A percentile compares a stretch with the other conserved stretches of the same genome.
Conservation (phyloP, 495 filamentous ascomycete genomes). For the Acidiella bohemica region DNA sequence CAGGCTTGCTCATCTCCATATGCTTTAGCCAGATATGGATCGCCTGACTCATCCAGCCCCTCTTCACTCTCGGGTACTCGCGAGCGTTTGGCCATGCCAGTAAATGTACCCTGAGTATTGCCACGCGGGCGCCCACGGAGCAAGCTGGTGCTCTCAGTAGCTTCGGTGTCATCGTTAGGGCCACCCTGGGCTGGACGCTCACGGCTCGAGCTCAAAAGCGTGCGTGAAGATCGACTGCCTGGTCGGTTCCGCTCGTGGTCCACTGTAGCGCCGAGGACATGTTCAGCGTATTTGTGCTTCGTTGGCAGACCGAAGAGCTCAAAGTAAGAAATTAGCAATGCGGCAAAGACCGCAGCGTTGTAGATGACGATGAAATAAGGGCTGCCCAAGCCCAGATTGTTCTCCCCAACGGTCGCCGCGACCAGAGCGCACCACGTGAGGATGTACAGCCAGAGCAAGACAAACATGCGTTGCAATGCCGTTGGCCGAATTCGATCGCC, state of each 20-base stretch:
- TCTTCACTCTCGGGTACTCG: slow-evolving; percentile 33
- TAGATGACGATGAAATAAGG: slow-evolving; percentile 77
- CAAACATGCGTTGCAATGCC: slow-evolving; percentile 70
- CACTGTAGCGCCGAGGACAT: neutral
- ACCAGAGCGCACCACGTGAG: slow-evolving; percentile 61
- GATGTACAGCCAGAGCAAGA: slow-evolving; percentile 68
- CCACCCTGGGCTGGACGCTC: neutral
- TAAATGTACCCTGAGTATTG: slow-evolving; percentile 36
- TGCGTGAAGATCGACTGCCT: slow-evolving; percentile 20
- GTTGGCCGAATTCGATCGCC: slow-evolving; percentile 74
- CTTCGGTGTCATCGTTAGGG: slow-evolving; percentile 39
- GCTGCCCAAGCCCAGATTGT: slow-evolving; percentile 55
- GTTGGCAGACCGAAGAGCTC: slow-evolving; percentile 69
- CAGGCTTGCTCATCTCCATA: slow-evolving; percentile 76
- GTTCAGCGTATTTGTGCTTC: slow-evolving; percentile 44
- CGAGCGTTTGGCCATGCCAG: slow-evolving; percentile 44
- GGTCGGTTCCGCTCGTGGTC: slow-evolving; percentile 1
- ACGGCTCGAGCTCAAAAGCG: neutral
- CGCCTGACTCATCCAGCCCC: slow-evolving; percentile 23
- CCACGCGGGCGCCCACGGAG: slow-evolving; percentile 34
- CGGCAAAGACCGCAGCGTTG: slow-evolving; percentile 59
- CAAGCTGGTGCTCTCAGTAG: slow-evolving; percentile 71
- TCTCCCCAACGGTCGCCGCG: slow-evolving; percentile 55
- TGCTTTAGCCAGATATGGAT: slow-evolving; percentile 32
- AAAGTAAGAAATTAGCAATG: slow-evolving; percentile 37